Evolutionary conservation across 2,329 filamentous ascomycete genomes (phyloP).

Genomic region (Aspergillus persii): DNA sequence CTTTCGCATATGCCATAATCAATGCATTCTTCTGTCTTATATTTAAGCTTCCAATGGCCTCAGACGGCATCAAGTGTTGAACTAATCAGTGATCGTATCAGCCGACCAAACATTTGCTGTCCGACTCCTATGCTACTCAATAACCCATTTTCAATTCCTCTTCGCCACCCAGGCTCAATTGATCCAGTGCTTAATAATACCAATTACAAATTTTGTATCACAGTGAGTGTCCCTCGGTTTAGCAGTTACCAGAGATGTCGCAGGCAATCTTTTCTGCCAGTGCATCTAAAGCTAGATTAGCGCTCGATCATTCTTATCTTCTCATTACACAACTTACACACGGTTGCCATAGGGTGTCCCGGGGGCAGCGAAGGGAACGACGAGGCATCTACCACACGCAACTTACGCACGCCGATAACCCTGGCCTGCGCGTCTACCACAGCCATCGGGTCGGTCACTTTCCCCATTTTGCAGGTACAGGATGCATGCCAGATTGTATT

Average conservation of each 20-base stretch:
- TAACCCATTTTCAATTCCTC: too few species aligned
- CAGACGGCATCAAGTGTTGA: too few species aligned
- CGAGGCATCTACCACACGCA: conserved; percentile 6
- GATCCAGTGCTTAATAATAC: too few species aligned
- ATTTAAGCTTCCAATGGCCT: too few species aligned
- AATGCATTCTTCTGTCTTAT: too few species aligned
- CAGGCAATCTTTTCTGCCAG: conserved; percentile 12
- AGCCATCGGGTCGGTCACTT: background rate
- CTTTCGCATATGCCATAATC: background rate
- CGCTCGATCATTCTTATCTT: background rate
- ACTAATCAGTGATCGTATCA: too few species aligned
- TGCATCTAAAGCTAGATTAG: conserved; percentile 2
- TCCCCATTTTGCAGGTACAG: conserved; percentile 5
- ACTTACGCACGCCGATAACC: background rate
- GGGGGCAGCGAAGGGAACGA: conserved; percentile 2
- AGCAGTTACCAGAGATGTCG: conserved; percentile 6
- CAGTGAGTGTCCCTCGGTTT: background rate
- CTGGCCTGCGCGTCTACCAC: conserved; percentile 2
- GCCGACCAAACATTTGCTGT: too few species aligned
- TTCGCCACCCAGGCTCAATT: too few species aligned
- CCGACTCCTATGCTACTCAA: too few species aligned
- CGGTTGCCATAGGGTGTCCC: conserved; percentile 1
- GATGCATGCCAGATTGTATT: conserved; percentile 2
- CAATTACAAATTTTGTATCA: too few species aligned
- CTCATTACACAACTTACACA: background rate